Evolutionary conservation across 805 yeast species (phyloP).

Genomic region (Isabelozyma gotoi): DNA sequence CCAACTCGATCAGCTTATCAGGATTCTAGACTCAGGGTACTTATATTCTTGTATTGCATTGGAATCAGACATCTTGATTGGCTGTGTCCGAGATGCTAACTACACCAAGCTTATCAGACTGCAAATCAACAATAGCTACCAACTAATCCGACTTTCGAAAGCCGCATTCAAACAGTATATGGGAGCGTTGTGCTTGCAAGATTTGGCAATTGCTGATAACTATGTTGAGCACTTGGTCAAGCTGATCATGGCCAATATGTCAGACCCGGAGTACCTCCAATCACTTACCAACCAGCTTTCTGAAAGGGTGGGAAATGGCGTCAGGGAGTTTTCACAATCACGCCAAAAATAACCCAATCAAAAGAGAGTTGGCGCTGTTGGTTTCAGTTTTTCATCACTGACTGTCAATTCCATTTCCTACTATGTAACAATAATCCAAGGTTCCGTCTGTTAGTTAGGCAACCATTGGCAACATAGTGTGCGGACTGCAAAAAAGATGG

Average conservation of each 20-base stretch:
- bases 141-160: neutral
- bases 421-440: no score
- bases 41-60: neutral
- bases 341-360: no score
- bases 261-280: neutral
- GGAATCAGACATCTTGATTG: neutral
- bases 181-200: constrained; percentile 12
- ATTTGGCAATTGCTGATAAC: constrained; percentile 7
- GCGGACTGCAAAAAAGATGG: neutral
- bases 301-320: neutral
- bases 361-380: neutral
- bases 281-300: neutral
- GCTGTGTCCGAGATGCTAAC: neutral
- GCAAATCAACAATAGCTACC: neutral
- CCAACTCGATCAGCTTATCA: neutral
- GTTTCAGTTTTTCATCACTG: no score
- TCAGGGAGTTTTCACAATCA: neutral
- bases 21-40: neutral
- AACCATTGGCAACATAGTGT: no score
- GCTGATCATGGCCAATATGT: neutral
- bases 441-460: no score
- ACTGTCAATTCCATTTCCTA: no score
- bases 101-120: neutral
- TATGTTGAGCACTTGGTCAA: constrained; percentile 12
- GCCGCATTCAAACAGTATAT: constrained; percentile 17